These are phyloP conservation scores for Didymella lethalis DNA, from an alignment of 2,329 filamentous ascomycete species.

Conservation along the genomic window DNA sequence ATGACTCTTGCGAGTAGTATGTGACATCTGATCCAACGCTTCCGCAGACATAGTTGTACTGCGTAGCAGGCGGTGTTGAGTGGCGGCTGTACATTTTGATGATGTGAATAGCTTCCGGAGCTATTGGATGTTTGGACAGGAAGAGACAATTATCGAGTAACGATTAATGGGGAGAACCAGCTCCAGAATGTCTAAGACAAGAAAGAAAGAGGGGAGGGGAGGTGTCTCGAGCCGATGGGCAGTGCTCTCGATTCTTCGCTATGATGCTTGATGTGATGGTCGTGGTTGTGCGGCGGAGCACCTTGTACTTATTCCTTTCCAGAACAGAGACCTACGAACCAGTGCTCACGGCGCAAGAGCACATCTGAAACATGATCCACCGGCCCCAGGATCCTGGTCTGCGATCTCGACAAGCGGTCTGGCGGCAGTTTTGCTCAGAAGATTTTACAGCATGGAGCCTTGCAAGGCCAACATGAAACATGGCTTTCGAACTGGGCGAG, in stretches of 20 bases:
- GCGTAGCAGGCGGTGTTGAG: constrained; percentile 54
- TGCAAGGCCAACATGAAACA: constrained; percentile 48
- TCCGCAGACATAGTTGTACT: constrained; percentile 50
- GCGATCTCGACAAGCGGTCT: constrained; percentile 39
- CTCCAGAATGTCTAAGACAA: constrained; percentile 54
- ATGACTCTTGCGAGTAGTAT: constrained; percentile 71
- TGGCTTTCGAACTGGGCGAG: constrained; percentile 46
- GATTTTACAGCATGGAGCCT: constrained; percentile 39
- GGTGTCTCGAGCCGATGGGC: constrained; percentile 49
- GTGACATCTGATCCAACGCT: constrained; percentile 63
- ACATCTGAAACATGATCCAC: constrained; percentile 52
- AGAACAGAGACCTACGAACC: constrained; percentile 37
- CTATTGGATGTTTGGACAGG: constrained; percentile 27
- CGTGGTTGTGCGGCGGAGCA: constrained; percentile 48
- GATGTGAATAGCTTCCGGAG: constrained; percentile 48
- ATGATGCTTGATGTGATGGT: constrained; percentile 20
- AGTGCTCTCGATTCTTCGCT: constrained; percentile 26
- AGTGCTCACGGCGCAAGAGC: constrained; percentile 48
- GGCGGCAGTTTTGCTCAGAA: constrained; percentile 42
- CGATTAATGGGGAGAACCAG: constrained; percentile 54
- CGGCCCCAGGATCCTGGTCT: constrained; percentile 38
- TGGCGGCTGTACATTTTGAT: constrained; percentile 55
- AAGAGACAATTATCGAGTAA: constrained; percentile 48
- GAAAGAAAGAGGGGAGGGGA: constrained; percentile 46
- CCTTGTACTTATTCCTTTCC: constrained; percentile 48